Conservation (phyloP, 192 early-diverging fungal species). For the Fimicolochytrium jonesii region DNA sequence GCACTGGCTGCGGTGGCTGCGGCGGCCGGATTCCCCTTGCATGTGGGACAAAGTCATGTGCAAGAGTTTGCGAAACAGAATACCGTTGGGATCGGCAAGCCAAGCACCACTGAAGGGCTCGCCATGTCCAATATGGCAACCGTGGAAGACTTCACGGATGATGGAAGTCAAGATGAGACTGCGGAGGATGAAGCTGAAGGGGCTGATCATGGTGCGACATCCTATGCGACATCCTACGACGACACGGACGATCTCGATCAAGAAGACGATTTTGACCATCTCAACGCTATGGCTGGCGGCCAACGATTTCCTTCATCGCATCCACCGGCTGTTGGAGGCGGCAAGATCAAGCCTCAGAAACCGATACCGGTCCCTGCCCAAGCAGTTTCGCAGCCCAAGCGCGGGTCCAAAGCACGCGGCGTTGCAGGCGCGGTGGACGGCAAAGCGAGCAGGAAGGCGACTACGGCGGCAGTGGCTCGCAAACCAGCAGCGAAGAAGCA, state of each 20-base stretch:
- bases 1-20: neutral
- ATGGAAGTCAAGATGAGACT: no score
- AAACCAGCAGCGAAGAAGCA: neutral
- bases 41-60: constrained; percentile 17
- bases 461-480: neutral
- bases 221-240: no score
- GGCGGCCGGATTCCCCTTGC: constrained; percentile 22
- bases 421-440: neutral
- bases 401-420: neutral
- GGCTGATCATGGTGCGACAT: constrained; percentile 16
- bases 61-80: no score
- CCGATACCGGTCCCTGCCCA: neutral
- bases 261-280: no score
- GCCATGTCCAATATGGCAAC: no score
- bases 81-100: no score
- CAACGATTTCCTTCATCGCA: no score
- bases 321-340: no score
- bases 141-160: no score
- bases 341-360: constrained; percentile 7
- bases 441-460: neutral
- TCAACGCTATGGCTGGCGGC: no score
- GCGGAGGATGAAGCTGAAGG: constrained; percentile 43
- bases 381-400: neutral
- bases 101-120: no score
- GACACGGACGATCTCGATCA: neutral